phyloP scores from a whole-genome alignment of 2,329 filamentous ascomycete genomes.

The Daldinia eschscholtzii region DNA sequence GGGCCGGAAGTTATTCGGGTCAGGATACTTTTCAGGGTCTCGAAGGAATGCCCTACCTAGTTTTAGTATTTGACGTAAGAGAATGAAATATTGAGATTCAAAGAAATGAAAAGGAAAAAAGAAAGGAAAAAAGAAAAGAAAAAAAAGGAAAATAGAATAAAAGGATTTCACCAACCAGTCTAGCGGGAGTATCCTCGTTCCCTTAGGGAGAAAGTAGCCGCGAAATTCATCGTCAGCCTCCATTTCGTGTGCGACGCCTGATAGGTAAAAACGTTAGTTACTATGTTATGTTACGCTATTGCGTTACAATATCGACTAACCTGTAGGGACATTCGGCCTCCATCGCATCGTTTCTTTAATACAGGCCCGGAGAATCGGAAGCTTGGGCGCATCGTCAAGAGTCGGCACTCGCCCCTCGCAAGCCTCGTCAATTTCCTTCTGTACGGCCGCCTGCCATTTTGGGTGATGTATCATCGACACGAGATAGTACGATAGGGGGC shows the following conservation, averaged over 20 bases:
- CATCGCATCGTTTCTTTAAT: conserved; percentile 61
- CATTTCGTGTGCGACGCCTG: conserved; percentile 64
- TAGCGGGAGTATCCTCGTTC: conserved; percentile 58
- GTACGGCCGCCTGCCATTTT: conserved; percentile 60
- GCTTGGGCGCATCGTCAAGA: conserved; percentile 58
- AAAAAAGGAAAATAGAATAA: too few species aligned
- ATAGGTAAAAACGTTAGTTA: conserved; percentile 24
- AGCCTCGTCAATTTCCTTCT: conserved; percentile 60
- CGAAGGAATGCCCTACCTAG: conserved; percentile 62
- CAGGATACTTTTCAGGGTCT: conserved; percentile 64
- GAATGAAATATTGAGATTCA: not conserved
- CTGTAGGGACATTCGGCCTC: conserved; percentile 61
- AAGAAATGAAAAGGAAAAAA: not conserved
- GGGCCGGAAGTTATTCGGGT: conserved; percentile 64
- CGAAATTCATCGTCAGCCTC: conserved; percentile 64
- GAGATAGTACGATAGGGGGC: conserved; percentile 54
- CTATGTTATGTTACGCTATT: too few species aligned
- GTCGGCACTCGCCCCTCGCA: conserved; percentile 59
- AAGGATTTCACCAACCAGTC: conserved; percentile 53
- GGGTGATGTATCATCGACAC: conserved; percentile 63
- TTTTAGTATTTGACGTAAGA: conserved; percentile 19
- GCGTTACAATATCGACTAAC: conserved; percentile 37
- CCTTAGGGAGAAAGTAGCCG: conserved; percentile 64
- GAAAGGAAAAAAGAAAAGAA: not conserved
- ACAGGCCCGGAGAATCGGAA: conserved; percentile 60